Base-by-base conservation (phyloP, 768 basidiomycete species). In the Leccinum aurantiacum region DNA sequence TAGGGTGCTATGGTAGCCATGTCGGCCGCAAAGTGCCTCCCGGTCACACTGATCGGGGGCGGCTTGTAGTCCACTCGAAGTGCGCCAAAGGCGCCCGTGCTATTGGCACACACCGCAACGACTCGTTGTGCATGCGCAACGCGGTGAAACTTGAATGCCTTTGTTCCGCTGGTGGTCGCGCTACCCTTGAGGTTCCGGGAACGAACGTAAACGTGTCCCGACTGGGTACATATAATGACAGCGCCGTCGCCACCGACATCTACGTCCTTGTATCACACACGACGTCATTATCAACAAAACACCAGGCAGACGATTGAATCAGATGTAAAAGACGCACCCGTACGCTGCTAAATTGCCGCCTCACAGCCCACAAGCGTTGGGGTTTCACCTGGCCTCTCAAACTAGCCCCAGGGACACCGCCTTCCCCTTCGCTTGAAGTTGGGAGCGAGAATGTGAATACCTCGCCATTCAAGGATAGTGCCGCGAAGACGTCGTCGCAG, bases 161-260 rank as follows among this genome's bases (percentile, higher is more conserved):
- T 89, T 6, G 59, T 63, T 46, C 62, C 73, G 49, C 47, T 63
- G 25, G 66, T 67, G 54, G 60, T 71, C 69, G 56, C 55, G 22
- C 50, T 58, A 6, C 57, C 63, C 63, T 68, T 75, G 56, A 62
- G 61, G 59, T 76, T 84, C 27, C 93, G 83, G 19, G 86, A 80
- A 24, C 95, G 89, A 24, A 95, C 81, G 69, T 90, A 98, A 33
- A 96, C 95, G 66, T 98, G 95, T 0, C 96, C 96, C 4, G 96
- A 95, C 62, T 90, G 86, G 2, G 96, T 98, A 75, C 93, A 97
- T 50, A 98, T 82, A 69, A 97, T 88, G 68, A 97, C 84, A 15
- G 89, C 84, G 4, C 95, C 93, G 63, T 97, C 94, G 1, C 86
- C 78, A 19, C 93, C 93, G 14, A 98, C 79, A 0, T 93, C 94